Evolutionary conservation across 805 yeast genomes (phyloP), one percentile per base, ranked within the genome.

Genomic region (Sugiyamaella valdiviana): DNA sequence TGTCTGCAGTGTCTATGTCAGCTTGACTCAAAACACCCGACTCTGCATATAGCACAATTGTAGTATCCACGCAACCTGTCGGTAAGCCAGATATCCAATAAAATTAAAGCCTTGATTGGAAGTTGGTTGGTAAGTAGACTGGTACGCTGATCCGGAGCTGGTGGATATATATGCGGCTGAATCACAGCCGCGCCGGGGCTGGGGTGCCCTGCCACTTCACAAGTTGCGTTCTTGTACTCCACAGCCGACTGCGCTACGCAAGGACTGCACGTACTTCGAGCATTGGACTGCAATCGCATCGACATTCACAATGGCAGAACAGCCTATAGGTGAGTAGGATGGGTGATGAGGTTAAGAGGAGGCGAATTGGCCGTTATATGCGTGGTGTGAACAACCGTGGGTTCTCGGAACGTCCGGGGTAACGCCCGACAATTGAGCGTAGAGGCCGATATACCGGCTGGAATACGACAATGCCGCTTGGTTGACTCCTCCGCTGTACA

Each of bases 281-380:
- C 9, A 12, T 26, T 26, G 32, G n/a, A 6, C 39, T 17, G 39
- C 17, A 37, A 12, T 37, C 14, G 20, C 39, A 37, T 20, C 36
- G 26, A n/a, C 36, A 41, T 16, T 10, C 5, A 50, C 26, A 17
- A 61, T 60, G 64, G 57, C 62, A 41, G 65, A 61, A 46, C 65
- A 61, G 43, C 64, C 65, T 49, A 61, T 61, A 57, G 65, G 65
- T 61, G 55, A 42, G 64, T 53, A 35, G 26, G n/a, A 6, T 9
- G n/a, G 3, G 10, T 15, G 17, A 10, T 6, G 21, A 3, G 17
- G 15, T 3, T n/a, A 3, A n/a, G n/a, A 7, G 32, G 32, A 10
- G 6, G n/a, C 32, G 32, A n/a, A n/a, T n/a, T n/a, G n/a, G n/a
- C n/a, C n/a, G n/a, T n/a, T n/a, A n/a, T n/a, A n/a, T n/a, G n/a